Conservation (phyloP, 805 yeast species). For the Debaryomyces maramus region DNA sequence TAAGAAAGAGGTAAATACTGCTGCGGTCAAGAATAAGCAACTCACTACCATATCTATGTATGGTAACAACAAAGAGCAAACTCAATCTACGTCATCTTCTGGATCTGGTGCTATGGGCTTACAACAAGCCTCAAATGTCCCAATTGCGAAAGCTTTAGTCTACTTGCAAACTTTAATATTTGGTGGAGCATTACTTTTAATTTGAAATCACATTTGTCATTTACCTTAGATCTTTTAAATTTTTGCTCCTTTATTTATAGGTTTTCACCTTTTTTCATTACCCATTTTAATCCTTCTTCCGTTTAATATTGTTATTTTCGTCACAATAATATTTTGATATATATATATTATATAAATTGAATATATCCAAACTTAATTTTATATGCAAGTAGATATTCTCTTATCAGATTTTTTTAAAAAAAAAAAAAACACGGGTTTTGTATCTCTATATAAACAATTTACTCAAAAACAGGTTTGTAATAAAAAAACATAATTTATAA, state of each 20-base stretch:
- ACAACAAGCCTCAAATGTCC: constrained; percentile 6
- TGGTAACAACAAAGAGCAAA: constrained; percentile 4
- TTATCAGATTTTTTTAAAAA: no score
- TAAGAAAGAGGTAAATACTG: not conserved
- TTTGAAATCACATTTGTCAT: constrained; percentile 6
- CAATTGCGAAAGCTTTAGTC: constrained; percentile 14
- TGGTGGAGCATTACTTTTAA: constrained; percentile 22
- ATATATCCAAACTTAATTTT: no score
- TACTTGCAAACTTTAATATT: constrained; percentile 21
- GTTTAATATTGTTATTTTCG: not conserved
- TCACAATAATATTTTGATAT: no score
- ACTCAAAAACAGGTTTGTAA: no score
- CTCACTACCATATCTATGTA: constrained; percentile 2
- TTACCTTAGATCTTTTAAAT: not conserved
- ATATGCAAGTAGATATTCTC: no score
- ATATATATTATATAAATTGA: no score
- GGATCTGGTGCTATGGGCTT: constrained; percentile 1
- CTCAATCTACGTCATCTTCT: constrained; percentile 5
- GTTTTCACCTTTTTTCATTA: not conserved
- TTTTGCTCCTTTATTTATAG: not conserved
- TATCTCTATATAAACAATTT: no score
- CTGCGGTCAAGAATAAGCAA: not conserved
- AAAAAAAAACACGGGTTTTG: no score
- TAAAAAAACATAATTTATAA: no score
- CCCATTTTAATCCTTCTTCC: not conserved